phyloP scores from a whole-genome alignment of 1,284 basidiomycete species.

The Heterobasidion occidentale region DNA sequence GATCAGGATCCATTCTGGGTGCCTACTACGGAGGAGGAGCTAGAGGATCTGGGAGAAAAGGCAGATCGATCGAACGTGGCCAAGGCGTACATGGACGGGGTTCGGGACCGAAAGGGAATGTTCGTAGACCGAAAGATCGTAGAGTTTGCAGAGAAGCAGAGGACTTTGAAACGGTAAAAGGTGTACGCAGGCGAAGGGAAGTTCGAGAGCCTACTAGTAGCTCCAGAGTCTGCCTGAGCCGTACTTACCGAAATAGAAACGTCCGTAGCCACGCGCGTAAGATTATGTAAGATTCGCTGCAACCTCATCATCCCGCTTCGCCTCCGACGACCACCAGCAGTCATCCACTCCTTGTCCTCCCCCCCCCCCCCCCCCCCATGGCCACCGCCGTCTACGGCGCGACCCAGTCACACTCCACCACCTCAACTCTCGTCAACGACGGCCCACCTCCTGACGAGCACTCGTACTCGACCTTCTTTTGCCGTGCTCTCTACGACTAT shows the following conservation, averaged over 20 bases:
- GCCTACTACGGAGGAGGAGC: conserved; percentile 93
- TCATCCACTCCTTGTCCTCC: neutral
- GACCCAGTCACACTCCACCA: neutral
- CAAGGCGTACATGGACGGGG: conserved; percentile 88
- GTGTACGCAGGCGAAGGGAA: neutral
- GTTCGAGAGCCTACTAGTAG: too few species aligned
- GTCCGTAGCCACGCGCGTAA: neutral
- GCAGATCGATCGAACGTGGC: conserved; percentile 93
- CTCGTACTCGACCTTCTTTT: conserved; percentile 70
- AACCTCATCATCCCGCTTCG: neutral
- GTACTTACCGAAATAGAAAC: too few species aligned
- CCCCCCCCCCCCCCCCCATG: neutral
- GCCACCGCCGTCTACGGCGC: conserved; percentile 4
- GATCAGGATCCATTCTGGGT: conserved; percentile 99
- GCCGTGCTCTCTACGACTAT: conserved; percentile 91
- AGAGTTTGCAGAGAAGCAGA: conserved; percentile 92
- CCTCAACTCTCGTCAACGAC: conserved; percentile 5
- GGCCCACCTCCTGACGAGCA: conserved; percentile 32
- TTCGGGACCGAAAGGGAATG: conserved; percentile 91
- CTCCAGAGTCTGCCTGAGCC: too few species aligned
- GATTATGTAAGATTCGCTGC: neutral
- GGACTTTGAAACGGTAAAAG: conserved; percentile 79
- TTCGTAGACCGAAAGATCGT: conserved; percentile 92
- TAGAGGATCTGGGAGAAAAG: conserved; percentile 96
- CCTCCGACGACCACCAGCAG: neutral